These are phyloP conservation scores for Chiua virens DNA, from an alignment of 768 basidiomycete genomes.

Conservation along the genomic window DNA sequence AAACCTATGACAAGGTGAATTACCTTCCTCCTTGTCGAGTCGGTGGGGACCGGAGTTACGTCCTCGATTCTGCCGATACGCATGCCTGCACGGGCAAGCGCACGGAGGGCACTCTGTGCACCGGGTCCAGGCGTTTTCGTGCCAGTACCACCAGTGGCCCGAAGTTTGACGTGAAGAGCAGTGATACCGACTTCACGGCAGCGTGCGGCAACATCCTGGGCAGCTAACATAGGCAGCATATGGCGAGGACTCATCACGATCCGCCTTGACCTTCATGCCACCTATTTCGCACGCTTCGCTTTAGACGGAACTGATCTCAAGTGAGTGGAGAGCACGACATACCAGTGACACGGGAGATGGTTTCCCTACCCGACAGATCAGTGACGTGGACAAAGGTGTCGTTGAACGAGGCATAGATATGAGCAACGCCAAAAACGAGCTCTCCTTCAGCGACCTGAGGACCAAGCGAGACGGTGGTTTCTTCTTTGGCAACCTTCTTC, in stretches of 20 bases:
- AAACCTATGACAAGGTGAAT: conserved; percentile 12
- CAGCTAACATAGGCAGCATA: conserved; percentile 98
- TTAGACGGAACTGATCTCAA: neutral
- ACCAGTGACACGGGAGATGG: conserved; percentile 98
- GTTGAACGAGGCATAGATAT: conserved; percentile 99
- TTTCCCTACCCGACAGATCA: conserved; percentile 98
- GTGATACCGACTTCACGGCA: conserved; percentile 99
- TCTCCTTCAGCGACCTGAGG: conserved; percentile 96
- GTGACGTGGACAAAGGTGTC: conserved; percentile 99
- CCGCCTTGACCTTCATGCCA: conserved; percentile 99
- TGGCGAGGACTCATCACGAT: conserved; percentile 98
- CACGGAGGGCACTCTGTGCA: conserved; percentile 96
- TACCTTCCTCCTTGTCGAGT: conserved; percentile 96
- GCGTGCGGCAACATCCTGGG: conserved; percentile 92
- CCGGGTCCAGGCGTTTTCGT: conserved; percentile 99
- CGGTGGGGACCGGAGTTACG: conserved; percentile 95
- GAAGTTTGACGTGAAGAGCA: conserved; percentile 97
- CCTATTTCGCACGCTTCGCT: conserved; percentile 42
- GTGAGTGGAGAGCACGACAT: conserved; percentile 21
- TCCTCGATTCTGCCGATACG: conserved; percentile 98
- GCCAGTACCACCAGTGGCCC: conserved; percentile 96
- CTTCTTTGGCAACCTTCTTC: conserved; percentile 79
- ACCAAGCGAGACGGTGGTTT: conserved; percentile 86
- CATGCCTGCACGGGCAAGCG: conserved; percentile 98
- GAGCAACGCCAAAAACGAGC: conserved; percentile 96